Conservation (phyloP, 345 rosid genomes). For the Populus tremula region DNA sequence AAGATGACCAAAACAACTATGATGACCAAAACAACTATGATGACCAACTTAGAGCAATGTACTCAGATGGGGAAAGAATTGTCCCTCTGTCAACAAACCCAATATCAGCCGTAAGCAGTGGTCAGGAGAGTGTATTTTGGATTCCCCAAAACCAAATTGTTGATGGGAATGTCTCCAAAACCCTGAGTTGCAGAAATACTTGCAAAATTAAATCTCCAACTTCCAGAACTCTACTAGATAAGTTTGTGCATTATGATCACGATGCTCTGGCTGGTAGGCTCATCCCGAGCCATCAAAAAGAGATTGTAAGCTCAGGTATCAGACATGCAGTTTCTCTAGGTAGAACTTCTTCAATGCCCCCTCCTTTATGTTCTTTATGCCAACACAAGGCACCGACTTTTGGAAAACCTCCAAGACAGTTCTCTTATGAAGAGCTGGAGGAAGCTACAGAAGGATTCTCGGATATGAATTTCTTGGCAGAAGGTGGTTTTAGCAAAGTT, state of each 20-base stretch:
- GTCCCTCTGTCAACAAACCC: conserved; percentile 29
- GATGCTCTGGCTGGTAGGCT: conserved; percentile 22
- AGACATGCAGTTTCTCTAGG: conserved; percentile 47
- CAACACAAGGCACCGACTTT: conserved; percentile 62
- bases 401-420: conserved; percentile 63
- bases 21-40: conserved; percentile 21
- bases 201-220: conserved; percentile 20
- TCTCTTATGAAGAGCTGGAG: conserved; percentile 52
- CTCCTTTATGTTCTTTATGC: conserved; percentile 74
- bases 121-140: conserved; percentile 37
- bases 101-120: conserved; percentile 15
- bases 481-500: conserved; percentile 62
- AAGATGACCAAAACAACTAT: conserved; percentile 16
- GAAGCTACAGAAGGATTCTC: conserved; percentile 69
- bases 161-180: conserved; percentile 21
- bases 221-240: conserved; percentile 44
- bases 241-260: conserved; percentile 53
- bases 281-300: conserved; percentile 28
- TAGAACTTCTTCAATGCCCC: conserved; percentile 60
- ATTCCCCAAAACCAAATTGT: conserved; percentile 44
- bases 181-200: conserved; percentile 16
- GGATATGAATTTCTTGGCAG: conserved; percentile 52
- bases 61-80: conserved; percentile 23
- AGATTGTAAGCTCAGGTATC: conserved; percentile 31
- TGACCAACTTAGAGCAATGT: conserved; percentile 14